Evolutionary conservation across 1,284 basidiomycete genomes (phyloP).

Genomic region (Microbotryum intermedium): DNA sequence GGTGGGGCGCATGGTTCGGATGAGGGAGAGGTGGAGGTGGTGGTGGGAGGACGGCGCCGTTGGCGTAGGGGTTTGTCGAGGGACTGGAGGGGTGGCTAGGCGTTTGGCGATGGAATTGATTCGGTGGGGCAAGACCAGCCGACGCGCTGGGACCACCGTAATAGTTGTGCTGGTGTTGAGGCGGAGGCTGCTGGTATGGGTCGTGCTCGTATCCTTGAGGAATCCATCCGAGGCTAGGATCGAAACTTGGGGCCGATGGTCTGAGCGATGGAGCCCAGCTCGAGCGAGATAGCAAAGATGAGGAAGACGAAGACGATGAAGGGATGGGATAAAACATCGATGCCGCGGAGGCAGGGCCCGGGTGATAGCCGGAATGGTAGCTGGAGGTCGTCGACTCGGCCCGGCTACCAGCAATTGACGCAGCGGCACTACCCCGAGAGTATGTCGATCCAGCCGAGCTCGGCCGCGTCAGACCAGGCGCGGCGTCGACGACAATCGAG

Average conservation of each 20-base stretch:
- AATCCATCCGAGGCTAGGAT: constrained; percentile 13
- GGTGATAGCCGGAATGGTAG: not conserved
- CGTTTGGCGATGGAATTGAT: not conserved
- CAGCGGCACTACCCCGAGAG: constrained; percentile 25
- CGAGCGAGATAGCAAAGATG: not conserved
- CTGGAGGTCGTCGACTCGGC: constrained; percentile 7
- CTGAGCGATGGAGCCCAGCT: constrained; percentile 2
- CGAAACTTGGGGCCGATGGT: constrained; percentile 23
- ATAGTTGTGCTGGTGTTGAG: not conserved
- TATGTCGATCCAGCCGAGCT: constrained; percentile 23
- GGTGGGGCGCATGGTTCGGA: not conserved
- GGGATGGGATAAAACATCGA: not conserved
- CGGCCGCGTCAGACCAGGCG: constrained; percentile 17
- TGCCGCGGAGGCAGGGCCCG: not conserved
- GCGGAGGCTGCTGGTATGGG: not conserved
- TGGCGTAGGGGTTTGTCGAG: not conserved
- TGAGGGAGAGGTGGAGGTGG: not conserved
- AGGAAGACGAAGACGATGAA: not conserved
- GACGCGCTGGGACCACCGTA: not conserved
- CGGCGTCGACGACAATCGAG: not conserved
- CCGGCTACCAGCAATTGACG: constrained; percentile 11
- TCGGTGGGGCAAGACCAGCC: constrained; percentile 1
- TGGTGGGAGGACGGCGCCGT: not conserved
- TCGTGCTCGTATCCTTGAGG: constrained; percentile 3
- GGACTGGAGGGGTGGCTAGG: constrained; percentile 2